Base-by-base conservation (phyloP, 495 filamentous ascomycete genomes). In the Parmelia sp. region DNA sequence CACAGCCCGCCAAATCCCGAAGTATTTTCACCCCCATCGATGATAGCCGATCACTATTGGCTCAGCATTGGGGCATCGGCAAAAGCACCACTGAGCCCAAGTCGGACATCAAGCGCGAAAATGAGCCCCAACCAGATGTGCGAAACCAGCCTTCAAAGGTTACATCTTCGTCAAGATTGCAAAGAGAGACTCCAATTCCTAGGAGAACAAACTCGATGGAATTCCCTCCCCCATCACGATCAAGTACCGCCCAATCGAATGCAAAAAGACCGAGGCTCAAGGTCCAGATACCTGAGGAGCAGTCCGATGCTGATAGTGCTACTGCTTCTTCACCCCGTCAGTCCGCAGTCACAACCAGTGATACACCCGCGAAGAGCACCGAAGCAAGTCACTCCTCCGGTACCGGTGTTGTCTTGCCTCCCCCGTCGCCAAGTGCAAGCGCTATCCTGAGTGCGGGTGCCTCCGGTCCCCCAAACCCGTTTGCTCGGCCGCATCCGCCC, bases 11-110 rank as follows among this genome's bases (percentile, higher is more conserved):
- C 25, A 92, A 93, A 74, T 89, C 88, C 11, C 87, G 91, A 63
- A 96, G 92, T 74, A 97, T 97, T 60, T 97, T 96, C 70, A 98
- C 94, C 1, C 94, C 94, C 3, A 96, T 97, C 63, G 94, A 96
- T 68, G 93, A 96, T 71, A 90, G 87, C 64, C 84, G 90, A 55
- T 97, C 94, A 9, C 86, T 96, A 66, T 78, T 97, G 29, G 89
- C 89, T 19, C 89, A 91, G 61, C 91, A 96, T 75, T 89, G 94
- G 71, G 90, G 89, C 47, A 78, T 74, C 15, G 79, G 71, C 67
- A 80, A 64, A 65, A 82, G 66, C 69, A 85, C 71, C 42, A 73
- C 69, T 39, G 83, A 86, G 49, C 72, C 76, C 10, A 72, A 64
- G 55, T 77, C 4, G 76, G 78, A 57, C 59, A 79, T 71, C 63